Percentiles rank a stretch among this genome's conserved stretches.
Evolutionary conservation across 768 basidiomycete genomes (phyloP).

Genomic region (Dictyophora rubrovolvata): DNA sequence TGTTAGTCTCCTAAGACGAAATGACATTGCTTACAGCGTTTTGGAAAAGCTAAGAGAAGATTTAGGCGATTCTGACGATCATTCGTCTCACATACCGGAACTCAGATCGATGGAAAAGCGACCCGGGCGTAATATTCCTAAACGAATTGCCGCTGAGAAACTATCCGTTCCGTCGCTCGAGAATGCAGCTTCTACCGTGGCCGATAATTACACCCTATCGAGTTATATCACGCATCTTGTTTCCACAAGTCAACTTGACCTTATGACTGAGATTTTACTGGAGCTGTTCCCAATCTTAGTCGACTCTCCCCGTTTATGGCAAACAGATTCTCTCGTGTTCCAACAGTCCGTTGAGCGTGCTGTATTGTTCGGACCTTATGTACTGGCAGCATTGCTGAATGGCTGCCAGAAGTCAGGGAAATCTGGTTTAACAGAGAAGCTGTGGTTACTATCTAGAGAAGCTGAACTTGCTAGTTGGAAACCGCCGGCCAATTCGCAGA

Average conservation of each 20-base stretch:
- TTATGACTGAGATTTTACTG: conserved; percentile 40
- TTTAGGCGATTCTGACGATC: background rate
- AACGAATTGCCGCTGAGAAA: conserved; percentile 6
- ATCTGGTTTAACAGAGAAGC: conserved; percentile 45
- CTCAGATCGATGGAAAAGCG: background rate
- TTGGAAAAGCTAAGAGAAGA: conserved; percentile 23
- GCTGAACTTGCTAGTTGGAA: conserved; percentile 50
- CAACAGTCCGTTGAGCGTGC: conserved; percentile 29
- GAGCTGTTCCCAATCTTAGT: conserved; percentile 37
- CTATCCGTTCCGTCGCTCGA: conserved; percentile 8
- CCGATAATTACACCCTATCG: conserved; percentile 39
- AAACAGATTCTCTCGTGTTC: background rate
- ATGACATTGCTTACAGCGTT: conserved; percentile 31
- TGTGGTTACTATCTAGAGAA: conserved; percentile 52
- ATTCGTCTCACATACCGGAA: background rate
- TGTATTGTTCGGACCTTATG: conserved; percentile 44
- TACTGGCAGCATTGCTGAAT: conserved; percentile 50
- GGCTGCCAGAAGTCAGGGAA: conserved; percentile 47
- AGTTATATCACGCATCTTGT: conserved; percentile 44
- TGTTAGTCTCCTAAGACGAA: conserved; percentile 38
- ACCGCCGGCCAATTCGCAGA: conserved; percentile 12
- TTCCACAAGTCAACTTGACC: conserved; percentile 35
- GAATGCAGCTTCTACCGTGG: conserved; percentile 14
- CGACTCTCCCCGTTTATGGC: background rate
- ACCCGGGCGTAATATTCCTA: background rate